Evolutionary conservation across 108 stramenopile genomes (phyloP), one percentile per base, ranked within the genome.

Genomic region (Pseudonitzschia pungens): DNA sequence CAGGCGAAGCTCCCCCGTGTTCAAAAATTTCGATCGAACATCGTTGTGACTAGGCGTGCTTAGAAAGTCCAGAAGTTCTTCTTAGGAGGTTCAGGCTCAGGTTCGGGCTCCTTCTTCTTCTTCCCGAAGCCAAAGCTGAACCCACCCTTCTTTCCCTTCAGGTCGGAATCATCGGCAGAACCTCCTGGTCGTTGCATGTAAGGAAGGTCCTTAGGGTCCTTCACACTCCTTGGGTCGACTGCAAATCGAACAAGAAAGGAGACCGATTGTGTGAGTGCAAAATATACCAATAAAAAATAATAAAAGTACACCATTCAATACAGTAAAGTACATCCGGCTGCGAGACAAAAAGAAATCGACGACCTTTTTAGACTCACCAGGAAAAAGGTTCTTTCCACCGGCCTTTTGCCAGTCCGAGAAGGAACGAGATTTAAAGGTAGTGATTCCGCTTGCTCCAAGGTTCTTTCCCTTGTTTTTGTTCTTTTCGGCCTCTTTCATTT

Each of bases 161-260:
- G 74, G 59, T 95, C 91, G 32, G 86, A 76, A 43, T 92, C 84
- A 77, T 92, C 91, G 22, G 91, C 80, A 12, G 28, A 69, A 44
- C 94, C 94, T 45, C 94, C 94, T 12, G 84, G 77, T 27, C 91
- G 78, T 86, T 93, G 92, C 94, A 95, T 95, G 94, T 95, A 95
- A 11, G 94, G 93, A 48, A 94, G 81, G 42, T 95, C 91, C 20
- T 68, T 82, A 26, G 71, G 69, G 72, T 81, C 70, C 77, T 92
- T 94, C 12, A 90, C 93, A 45, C 76, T 84, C 3, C 55, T 87
- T 15, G 93, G 93, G 71, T 94, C 90, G 27, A 94, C 93, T 68
- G 33, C 16, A 63, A 43, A 43, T 18, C 18, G 8, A 53, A 21
- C 18, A 53, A 53, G n/a, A n/a, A 43, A 43, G 42, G 42, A 48